phyloP scores from a whole-genome alignment of 1,284 basidiomycete genomes.

The Sanghuangporus baumii region DNA sequence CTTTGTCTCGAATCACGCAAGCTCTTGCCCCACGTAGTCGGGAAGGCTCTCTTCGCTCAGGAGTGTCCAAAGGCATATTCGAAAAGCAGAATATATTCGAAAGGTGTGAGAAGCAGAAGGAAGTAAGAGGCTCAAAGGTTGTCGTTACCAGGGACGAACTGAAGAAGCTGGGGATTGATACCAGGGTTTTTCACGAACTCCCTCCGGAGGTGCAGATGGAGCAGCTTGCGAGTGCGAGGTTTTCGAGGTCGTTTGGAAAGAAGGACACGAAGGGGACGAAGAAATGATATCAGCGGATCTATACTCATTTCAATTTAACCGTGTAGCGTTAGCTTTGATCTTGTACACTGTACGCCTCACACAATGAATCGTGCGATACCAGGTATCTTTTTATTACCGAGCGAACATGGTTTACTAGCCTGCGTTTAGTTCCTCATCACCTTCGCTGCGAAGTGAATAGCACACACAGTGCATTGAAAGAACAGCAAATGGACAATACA shows the following conservation, averaged over 20 bases:
- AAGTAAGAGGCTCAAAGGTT: constrained; percentile 27
- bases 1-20: constrained; percentile 38
- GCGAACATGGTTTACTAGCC: background rate
- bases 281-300: background rate
- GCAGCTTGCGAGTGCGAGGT: constrained; percentile 54
- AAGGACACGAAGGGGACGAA: background rate
- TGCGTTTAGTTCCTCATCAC: no score
- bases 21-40: constrained; percentile 53
- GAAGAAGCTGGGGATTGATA: constrained; percentile 60
- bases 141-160: constrained; percentile 44
- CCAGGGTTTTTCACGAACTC: constrained; percentile 58
- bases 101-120: constrained; percentile 19
- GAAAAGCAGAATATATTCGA: constrained; percentile 17
- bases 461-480: background rate
- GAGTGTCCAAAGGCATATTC: constrained; percentile 33
- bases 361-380: no score
- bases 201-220: constrained; percentile 69
- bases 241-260: constrained; percentile 39
- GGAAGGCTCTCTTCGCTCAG: constrained; percentile 33
- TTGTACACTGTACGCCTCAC: no score
- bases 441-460: background rate
- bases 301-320: no score
- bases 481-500: background rate
- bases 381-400: background rate
- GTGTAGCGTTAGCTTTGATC: no score